Percentiles rank a stretch among this genome's conserved stretches.
Conservation (phyloP, 805 yeast species). For the Clavispora santaluciae region DNA sequence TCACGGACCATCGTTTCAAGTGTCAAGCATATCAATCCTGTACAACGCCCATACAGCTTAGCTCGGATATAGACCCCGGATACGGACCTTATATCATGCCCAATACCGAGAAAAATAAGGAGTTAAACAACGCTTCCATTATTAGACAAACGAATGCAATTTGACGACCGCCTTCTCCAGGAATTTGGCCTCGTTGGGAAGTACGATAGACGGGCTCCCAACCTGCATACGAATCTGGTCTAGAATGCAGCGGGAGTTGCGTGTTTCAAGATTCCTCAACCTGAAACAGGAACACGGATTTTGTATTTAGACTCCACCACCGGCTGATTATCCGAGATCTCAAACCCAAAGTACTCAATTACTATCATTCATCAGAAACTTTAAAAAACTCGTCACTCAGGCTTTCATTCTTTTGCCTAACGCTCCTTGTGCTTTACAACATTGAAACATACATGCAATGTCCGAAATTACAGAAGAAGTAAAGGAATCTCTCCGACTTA, state of each 20-base stretch:
- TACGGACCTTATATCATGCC: too few species aligned
- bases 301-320: conserved; percentile 10
- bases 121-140: not conserved
- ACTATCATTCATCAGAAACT: not conserved
- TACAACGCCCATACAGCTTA: too few species aligned
- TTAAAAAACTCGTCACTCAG: not conserved
- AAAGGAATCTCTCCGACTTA: conserved; percentile 51
- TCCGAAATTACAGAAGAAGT: conserved; percentile 14
- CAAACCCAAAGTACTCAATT: not conserved
- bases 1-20: not conserved
- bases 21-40: not conserved
- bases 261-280: conserved; percentile 12
- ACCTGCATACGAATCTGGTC: not conserved
- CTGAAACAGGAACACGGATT: conserved; percentile 11
- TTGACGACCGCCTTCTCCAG: not conserved
- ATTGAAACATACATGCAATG: conserved; percentile 3
- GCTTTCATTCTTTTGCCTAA: not conserved
- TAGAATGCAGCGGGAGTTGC: conserved; percentile 8
- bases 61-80: too few species aligned
- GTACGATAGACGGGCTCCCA: not conserved
- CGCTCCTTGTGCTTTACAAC: not conserved
- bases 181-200: not conserved
- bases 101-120: too few species aligned
- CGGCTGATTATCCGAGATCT: not conserved
- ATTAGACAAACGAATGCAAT: not conserved